A percentile compares a stretch with the other conserved stretches of the same genome.
These are phyloP conservation scores for Kentomonas sorsogonicus DNA, from an alignment of 208 protist species.

Conservation along the genomic window DNA sequence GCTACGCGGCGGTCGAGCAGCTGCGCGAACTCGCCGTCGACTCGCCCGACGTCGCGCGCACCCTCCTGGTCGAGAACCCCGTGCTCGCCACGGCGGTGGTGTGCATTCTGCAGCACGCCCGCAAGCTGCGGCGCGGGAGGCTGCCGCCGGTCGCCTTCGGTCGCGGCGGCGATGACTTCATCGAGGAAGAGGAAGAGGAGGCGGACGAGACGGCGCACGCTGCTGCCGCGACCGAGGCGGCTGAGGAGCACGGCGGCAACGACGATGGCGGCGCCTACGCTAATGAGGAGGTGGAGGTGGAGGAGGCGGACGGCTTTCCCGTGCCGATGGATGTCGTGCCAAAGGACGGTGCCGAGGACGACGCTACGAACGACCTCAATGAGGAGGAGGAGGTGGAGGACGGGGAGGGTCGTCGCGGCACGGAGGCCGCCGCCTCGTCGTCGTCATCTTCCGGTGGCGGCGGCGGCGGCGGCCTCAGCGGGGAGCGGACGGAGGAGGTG, in stretches of 20 bases:
- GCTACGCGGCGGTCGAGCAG: conserved; percentile 87
- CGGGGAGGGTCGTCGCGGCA: not conserved
- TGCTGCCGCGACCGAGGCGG: not conserved
- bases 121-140: conserved; percentile 30
- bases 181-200: conserved; percentile 10
- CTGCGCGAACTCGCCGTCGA: conserved; percentile 78
- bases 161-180: not conserved
- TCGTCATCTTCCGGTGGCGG: not conserved
- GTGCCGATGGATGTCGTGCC: too few relatives aligned
- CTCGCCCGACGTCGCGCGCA: conserved; percentile 49
- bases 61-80: conserved; percentile 60
- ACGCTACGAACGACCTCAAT: too few relatives aligned
- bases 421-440: not conserved
- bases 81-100: conserved; percentile 64
- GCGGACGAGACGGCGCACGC: not conserved
- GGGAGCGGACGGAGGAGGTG: conserved; percentile 61
- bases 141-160: conserved; percentile 56
- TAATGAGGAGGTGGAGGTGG: not conserved
- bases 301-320: too few relatives aligned
- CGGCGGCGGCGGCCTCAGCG: conserved; percentile 15
- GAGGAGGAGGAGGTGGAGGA: not conserved
- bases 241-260: not conserved
- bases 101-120: conserved; percentile 82
- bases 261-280: not conserved
- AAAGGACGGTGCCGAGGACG: too few relatives aligned